These are phyloP conservation scores for Cardiospermum halicacabum DNA, from an alignment of 345 rosid species.

Conservation along the genomic window DNA sequence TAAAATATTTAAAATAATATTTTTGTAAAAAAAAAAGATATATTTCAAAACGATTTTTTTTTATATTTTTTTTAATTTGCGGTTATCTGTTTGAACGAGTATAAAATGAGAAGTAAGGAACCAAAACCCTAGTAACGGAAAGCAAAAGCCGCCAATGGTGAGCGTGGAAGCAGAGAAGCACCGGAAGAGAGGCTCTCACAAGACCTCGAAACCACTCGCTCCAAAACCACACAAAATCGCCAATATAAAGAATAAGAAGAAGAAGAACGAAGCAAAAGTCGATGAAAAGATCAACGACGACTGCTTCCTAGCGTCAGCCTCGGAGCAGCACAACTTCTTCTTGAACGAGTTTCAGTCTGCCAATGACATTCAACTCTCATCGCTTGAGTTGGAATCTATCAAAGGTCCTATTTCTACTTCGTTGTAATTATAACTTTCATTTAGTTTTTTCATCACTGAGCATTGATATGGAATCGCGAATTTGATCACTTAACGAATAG, in stretches of 20 bases:
- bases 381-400: constrained; percentile 66
- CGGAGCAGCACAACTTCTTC: constrained; percentile 53
- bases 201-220: not conserved
- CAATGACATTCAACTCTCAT: constrained; percentile 50
- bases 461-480: no score
- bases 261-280: not conserved
- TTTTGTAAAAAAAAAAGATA: no score
- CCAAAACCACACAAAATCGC: constrained; percentile 12
- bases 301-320: constrained; percentile 22
- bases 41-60: no score
- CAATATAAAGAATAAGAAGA: not conserved
- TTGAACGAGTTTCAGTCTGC: constrained; percentile 50
- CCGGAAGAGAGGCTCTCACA: not conserved
- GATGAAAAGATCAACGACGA: not conserved
- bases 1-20: no score
- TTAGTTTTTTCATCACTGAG: no score
- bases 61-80: no score
- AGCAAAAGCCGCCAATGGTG: not conserved
- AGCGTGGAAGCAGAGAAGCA: constrained; percentile 10
- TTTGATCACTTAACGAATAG: no score
- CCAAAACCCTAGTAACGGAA: not conserved
- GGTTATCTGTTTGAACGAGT: no score
- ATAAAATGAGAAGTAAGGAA: no score
- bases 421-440: no score
- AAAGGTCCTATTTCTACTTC: constrained; percentile 38